Percentiles rank a stretch among this genome's conserved stretches.
phyloP scores from a whole-genome alignment of 192 early-diverging fungal genomes.

The Helicostylum pulchrum region DNA sequence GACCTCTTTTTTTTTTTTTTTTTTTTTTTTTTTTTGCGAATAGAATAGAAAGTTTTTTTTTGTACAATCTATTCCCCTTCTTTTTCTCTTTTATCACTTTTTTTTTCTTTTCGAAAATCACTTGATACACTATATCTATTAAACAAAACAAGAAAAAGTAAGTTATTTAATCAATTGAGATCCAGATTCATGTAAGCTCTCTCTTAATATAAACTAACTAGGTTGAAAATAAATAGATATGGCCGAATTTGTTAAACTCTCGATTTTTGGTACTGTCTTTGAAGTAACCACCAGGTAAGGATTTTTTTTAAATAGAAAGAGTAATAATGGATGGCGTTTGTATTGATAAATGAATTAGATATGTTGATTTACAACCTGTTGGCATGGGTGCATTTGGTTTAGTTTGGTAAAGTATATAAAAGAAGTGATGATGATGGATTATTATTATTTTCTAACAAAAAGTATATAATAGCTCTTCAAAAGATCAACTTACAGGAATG shows the following conservation, averaged over 20 bases:
- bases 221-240: slow-evolving; percentile 24
- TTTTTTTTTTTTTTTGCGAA: neutral
- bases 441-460: neutral
- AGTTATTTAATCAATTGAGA: too few relatives aligned
- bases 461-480: slow-evolving; percentile 68
- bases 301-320: neutral
- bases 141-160: neutral
- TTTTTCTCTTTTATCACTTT: neutral
- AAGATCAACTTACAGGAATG: slow-evolving; percentile 77
- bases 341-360: slow-evolving; percentile 44
- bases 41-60: slow-evolving; percentile 5
- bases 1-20: neutral
- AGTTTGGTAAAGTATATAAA: slow-evolving; percentile 67
- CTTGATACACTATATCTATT: neutral
- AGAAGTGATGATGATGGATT: too few relatives aligned
- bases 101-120: neutral
- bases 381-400: slow-evolving; percentile 98
- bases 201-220: too few relatives aligned
- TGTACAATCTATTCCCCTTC: slow-evolving; percentile 3
- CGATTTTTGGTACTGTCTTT: slow-evolving; percentile 80
- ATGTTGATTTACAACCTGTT: slow-evolving; percentile 88
- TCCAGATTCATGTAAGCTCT: too few relatives aligned
- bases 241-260: slow-evolving; percentile 70
- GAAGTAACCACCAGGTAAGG: slow-evolving; percentile 69
- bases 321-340: neutral